Base-by-base conservation (phyloP, 768 basidiomycete genomes). In the Boletus reticuloceps region DNA sequence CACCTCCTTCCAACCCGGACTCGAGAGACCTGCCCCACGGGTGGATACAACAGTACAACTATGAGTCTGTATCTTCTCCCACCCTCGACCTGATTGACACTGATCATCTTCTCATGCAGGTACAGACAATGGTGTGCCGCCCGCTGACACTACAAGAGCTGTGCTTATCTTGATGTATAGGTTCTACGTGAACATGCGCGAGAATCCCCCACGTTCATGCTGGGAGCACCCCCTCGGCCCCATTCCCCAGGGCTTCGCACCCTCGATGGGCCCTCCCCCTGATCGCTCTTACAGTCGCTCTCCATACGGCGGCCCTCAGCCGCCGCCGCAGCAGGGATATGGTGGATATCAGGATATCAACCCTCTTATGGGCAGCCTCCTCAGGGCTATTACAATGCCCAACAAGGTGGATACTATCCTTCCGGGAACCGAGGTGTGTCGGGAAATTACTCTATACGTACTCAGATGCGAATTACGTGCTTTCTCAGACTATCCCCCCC, bases 101-200 rank as follows among this genome's bases (percentile, higher is more conserved):
- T 68, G 56, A 75, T 67, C 42, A 53, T 50, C 46, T 55, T 64
- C 40, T 29, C 48, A 64, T 69, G 51, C 64, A 86, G 85, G 50
- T 89, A 89, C 64, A 79, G 77, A 58, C 69, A 83, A 58, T 91
- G 88, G 88, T 89, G 57, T 47, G 77, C 67, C 47, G 53, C 34
- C 25, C 20, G 7, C 36, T 50, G 37, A 55, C 13, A 14, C 22
- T 27, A 41, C 39, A 12, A 11, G n/a, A 16, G 34, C 13, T 40
- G 10, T 46, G 7, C 34, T 58, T 27, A 63, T 48, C 34, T 44
- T 13, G 43, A 47, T 37, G 12, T 36, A 16, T 57, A 91, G 89
- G 89, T 91, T 82, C 75, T 91, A 91, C 59, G 86, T 91, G 43
- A 83, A 91, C 61, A 88, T 86, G 0, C 68, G 63, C 25, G 78